Evolutionary conservation across 2,329 filamentous ascomycete genomes (phyloP).

Genomic region (Chalaropsis ovoidea): DNA sequence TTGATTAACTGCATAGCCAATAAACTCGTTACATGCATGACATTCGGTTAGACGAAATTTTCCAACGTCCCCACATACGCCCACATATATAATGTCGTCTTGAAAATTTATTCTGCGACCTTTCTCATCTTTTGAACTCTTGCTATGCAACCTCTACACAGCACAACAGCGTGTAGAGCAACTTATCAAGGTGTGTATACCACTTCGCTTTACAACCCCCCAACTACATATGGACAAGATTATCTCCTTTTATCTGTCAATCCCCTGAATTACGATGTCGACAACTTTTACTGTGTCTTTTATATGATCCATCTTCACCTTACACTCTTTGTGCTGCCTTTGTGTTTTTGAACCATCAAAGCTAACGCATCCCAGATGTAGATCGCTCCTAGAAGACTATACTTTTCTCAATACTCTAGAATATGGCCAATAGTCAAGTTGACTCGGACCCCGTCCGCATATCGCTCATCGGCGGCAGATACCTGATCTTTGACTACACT

Average conservation of each 20-base stretch:
- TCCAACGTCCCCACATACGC: neutral
- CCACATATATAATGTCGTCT: neutral
- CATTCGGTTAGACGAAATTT: slow-evolving; percentile 3
- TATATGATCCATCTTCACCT: slow-evolving; percentile 18
- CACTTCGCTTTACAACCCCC: neutral
- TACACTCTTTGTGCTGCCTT: neutral
- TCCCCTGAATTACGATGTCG: slow-evolving; percentile 44
- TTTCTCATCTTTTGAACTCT: slow-evolving; percentile 24
- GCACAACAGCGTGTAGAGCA: slow-evolving; percentile 25
- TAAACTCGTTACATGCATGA: slow-evolving; percentile 1
- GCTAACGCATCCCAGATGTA: slow-evolving; percentile 24
- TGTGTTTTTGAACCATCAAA: neutral
- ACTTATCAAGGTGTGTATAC: slow-evolving; percentile 10
- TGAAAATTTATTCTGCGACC: slow-evolving; percentile 20
- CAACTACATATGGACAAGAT: slow-evolving; percentile 20
- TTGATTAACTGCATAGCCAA: neutral
- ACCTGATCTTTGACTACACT: slow-evolving; percentile 81
- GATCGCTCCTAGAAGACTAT: neutral
- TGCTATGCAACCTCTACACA: slow-evolving; percentile 21
- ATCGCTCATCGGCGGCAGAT: slow-evolving; percentile 67
- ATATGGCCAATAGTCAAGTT: neutral
- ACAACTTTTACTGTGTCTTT: slow-evolving; percentile 30
- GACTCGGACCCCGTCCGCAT: slow-evolving; percentile 57
- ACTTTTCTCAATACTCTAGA: neutral
- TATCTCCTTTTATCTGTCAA: slow-evolving; percentile 43